Evolutionary conservation across 2,329 filamentous ascomycete genomes (phyloP).

Genomic region (Davidsoniella neocaledoniae): DNA sequence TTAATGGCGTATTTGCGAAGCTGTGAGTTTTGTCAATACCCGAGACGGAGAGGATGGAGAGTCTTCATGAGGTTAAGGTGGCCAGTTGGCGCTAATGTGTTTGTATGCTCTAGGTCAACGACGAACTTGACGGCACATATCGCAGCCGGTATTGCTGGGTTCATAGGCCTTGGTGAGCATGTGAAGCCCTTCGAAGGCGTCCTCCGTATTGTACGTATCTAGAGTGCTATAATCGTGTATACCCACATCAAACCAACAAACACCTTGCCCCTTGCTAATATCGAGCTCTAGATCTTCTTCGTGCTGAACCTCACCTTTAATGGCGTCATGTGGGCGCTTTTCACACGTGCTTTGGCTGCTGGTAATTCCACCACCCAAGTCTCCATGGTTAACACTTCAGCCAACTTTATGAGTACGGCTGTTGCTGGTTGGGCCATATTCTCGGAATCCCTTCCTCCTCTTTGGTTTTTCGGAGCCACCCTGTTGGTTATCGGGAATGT

Average conservation of each 20-base stretch:
- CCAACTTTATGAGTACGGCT: slow-evolving; percentile 67
- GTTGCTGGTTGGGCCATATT: slow-evolving; percentile 55
- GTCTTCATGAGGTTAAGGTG: no score
- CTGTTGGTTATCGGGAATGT: slow-evolving; percentile 62
- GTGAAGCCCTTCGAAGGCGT: slow-evolving; percentile 30
- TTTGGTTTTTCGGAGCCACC: slow-evolving; percentile 63
- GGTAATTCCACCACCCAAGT: slow-evolving; percentile 65
- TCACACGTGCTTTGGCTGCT: slow-evolving; percentile 59
- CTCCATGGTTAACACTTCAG: slow-evolving; percentile 64
- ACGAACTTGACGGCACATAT: slow-evolving; percentile 36
- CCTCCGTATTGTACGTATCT: slow-evolving; percentile 31
- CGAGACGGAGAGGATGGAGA: not conserved
- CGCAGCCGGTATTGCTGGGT: slow-evolving; percentile 26
- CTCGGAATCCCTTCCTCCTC: slow-evolving; percentile 48
- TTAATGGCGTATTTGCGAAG: slow-evolving; percentile 74
- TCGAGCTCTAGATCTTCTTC: slow-evolving; percentile 46
- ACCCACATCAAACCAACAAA: not conserved
- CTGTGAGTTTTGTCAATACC: slow-evolving; percentile 34
- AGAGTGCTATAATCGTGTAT: not conserved
- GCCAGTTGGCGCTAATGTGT: not conserved
- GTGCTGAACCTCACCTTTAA: slow-evolving; percentile 59
- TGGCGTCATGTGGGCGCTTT: slow-evolving; percentile 70
- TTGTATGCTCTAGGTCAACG: slow-evolving; percentile 28
- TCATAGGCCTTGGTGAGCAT: slow-evolving; percentile 26
- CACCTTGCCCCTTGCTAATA: not conserved